phyloP scores from a whole-genome alignment of 177 flowering plant genomes.

The Vitis hybrid region DNA sequence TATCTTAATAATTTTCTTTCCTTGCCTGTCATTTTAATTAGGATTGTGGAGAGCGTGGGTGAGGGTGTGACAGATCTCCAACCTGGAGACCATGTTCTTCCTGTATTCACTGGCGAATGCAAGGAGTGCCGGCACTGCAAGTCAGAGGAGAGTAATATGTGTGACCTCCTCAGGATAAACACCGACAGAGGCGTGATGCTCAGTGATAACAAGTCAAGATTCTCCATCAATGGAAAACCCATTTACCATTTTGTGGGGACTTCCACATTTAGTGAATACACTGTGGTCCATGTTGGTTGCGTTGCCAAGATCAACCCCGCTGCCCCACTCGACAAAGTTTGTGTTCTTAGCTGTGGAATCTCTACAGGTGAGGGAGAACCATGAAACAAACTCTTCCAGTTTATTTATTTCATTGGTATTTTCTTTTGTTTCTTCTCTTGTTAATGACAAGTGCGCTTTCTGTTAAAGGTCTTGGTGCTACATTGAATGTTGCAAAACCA shows the following conservation, averaged over 20 bases:
- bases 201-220: constrained; percentile 44
- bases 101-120: constrained; percentile 62
- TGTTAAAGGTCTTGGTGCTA: constrained; percentile 51
- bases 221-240: constrained; percentile 48
- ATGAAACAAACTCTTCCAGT: background rate
- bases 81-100: constrained; percentile 64
- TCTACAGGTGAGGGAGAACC: constrained; percentile 34
- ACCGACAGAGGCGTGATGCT: constrained; percentile 49
- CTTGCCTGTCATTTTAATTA: constrained; percentile 7
- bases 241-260: constrained; percentile 44
- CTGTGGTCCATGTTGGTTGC: constrained; percentile 44
- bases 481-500: constrained; percentile 54
- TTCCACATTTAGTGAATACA: constrained; percentile 52
- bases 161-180: constrained; percentile 49
- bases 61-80: constrained; percentile 53
- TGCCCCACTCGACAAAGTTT: constrained; percentile 55
- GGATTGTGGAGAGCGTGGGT: constrained; percentile 66
- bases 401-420: background rate
- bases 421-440: background rate
- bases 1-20: background rate
- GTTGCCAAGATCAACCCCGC: constrained; percentile 47
- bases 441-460: background rate
- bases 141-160: constrained; percentile 58
- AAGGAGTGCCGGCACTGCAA: constrained; percentile 48
- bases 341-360: constrained; percentile 49